Base-by-base conservation (phyloP, 306 rosid species). In the Mimosa bimucronata region DNA sequence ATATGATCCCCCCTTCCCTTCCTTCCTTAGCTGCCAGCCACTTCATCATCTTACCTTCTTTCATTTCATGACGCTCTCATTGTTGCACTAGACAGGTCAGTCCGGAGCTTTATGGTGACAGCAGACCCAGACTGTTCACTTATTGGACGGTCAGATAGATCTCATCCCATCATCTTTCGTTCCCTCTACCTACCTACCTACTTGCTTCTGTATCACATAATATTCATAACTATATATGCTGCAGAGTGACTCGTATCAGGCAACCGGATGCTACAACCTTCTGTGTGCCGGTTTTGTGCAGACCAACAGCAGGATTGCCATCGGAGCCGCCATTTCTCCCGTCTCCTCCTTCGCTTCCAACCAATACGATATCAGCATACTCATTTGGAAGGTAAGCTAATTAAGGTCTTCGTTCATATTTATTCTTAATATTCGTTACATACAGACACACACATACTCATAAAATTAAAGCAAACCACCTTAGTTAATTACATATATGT, bases 31-130 rank as follows among this genome's bases (percentile, higher is more conserved):
- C n/a, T n/a, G n/a, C n/a, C n/a, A n/a, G n/a, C n/a, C n/a, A n/a
- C n/a, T n/a, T n/a, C n/a, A n/a, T n/a, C n/a, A n/a, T n/a, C n/a
- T n/a, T n/a, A n/a, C n/a, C n/a, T n/a, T n/a, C n/a, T n/a, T n/a
- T n/a, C n/a, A n/a, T n/a, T n/a, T n/a, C 74, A 84, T 90, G 76
- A 94, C 85, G 93, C 82, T 88, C 89, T 87, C 88, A 91, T 91
- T 80, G 41, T 95, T 93, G 83, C 83, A 92, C 98, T 91, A 95
- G 98, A 91, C 98, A 95, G 99, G 99, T 91, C 92, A 95, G 99
- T 95, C 99, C 99, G 96, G 98, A 91, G 97, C 97, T 95, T 74
- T 95, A 95, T 86, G 98, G 98, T 85, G 99, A 95, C 97, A 91
- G 81, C 93, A 87, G 94, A 8, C 99, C 99, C 1, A 85, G 99